Evolutionary conservation across 805 yeast genomes (phyloP).

Genomic region (Candida ascalaphidarum): DNA sequence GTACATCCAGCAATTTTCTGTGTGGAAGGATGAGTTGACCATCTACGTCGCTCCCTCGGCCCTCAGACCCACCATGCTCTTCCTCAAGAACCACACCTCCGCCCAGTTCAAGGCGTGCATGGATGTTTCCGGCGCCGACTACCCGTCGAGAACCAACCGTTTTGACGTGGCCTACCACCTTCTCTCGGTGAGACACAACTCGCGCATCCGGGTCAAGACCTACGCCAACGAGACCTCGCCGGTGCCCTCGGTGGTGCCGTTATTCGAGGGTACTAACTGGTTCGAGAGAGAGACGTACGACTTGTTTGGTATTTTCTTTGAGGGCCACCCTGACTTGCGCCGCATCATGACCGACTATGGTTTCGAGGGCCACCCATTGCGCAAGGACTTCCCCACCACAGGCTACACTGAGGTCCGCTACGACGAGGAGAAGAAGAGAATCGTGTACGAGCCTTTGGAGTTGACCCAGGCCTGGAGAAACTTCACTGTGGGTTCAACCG

Average conservation of each 20-base stretch:
- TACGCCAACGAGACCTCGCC: constrained; percentile 77
- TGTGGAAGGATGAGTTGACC: constrained; percentile 85
- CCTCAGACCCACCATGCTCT: constrained; percentile 59
- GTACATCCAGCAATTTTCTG: constrained; percentile 73
- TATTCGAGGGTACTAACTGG: constrained; percentile 83
- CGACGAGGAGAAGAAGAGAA: constrained; percentile 85
- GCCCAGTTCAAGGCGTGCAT: constrained; percentile 71
- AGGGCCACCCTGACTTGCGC: constrained; percentile 83
- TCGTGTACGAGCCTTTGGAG: constrained; percentile 84
- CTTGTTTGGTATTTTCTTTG: constrained; percentile 79
- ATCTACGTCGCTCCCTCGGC: constrained; percentile 71
- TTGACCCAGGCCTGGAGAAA: constrained; percentile 89
- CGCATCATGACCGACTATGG: constrained; percentile 90
- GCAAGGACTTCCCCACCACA: constrained; percentile 89
- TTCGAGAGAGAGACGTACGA: constrained; percentile 86
- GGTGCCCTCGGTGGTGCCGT: constrained; percentile 68
- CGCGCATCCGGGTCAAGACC: constrained; percentile 83
- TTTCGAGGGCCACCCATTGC: constrained; percentile 83
- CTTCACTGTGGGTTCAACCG: constrained; percentile 80
- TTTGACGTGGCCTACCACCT: constrained; percentile 83
- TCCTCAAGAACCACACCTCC: constrained; percentile 70
- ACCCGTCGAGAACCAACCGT: constrained; percentile 74
- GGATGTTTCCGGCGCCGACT: constrained; percentile 84
- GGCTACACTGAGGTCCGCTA: constrained; percentile 87
- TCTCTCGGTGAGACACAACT: constrained; percentile 73